Evolutionary conservation across 2,329 filamentous ascomycete genomes (phyloP), one percentile per base, ranked within the genome.

Genomic region (Penicillium sp.): DNA sequence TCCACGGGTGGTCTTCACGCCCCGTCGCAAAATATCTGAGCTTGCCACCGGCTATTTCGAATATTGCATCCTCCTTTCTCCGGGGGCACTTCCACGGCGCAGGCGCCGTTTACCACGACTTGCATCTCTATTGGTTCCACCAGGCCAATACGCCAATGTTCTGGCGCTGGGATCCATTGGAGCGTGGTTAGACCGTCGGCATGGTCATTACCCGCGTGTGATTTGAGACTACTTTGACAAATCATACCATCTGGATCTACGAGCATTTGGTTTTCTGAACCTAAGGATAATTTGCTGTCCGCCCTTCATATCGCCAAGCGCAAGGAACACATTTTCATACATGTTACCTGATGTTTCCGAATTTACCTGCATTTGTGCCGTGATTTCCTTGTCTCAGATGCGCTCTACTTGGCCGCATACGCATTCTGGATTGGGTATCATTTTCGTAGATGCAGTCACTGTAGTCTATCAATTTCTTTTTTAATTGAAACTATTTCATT

Each of bases 1-100:
- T 56, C 72, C 15, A 50, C 70, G n/a, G 68, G 69, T 45, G 63
- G 69, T 49, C 58, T 67, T 25, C 49, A 60, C 2, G 27, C 59
- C 15, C 39, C 47, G 7, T 31, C 54, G 2, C 49, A 55, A 38
- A 38, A 52, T 18, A 56, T 55, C 37, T 65, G 53, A 64, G 46
- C 16, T 29, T 32, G 29, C 27, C 10, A 25, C 9, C 29, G 15
- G 38, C 31, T 38, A 42, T 40, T 44, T 37, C 23, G 54, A 54
- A 54, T 37, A 40, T 27, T 50, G 51, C 39, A 52, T 56, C 41
- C 34, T 52, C 45, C 46, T 46, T 45, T 37, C 44, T 51, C 47
- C 46, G 12, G 18, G 23, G 49, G 35, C 37, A 46, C 39, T 38
- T 46, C 27, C 46, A 55, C 55, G 61, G 60, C 58, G 58, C 61